Percentiles rank a stretch among this genome's conserved stretches.
Conservation (phyloP, 225 moss, liverwort and hornwort species). For the Thuidium tamariscinum region DNA sequence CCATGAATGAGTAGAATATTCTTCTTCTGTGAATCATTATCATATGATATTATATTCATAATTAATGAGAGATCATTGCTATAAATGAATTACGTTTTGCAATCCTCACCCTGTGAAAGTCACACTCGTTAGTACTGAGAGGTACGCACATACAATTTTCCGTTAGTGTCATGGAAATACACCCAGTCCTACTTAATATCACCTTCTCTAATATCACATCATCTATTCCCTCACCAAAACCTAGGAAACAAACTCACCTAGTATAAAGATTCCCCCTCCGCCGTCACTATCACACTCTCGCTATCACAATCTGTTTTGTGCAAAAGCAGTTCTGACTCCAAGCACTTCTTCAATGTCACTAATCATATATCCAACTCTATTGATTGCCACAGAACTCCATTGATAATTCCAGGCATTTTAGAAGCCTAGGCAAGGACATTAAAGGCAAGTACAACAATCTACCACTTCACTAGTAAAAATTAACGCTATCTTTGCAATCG, state of each 20-base stretch:
- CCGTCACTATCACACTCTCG: background rate
- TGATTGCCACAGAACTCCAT: background rate
- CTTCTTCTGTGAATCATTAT: too few relatives aligned
- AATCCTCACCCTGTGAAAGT: constrained; percentile 52
- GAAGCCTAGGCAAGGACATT: background rate
- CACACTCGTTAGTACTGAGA: too few relatives aligned
- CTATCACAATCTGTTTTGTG: background rate
- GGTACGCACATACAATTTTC: background rate
- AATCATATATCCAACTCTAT: background rate
- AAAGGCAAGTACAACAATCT: background rate
- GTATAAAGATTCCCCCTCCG: background rate
- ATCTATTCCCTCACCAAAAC: background rate
- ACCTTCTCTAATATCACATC: background rate
- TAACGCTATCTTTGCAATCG: background rate
- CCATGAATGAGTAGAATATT: too few relatives aligned
- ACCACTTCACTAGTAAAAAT: background rate
- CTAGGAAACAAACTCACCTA: background rate
- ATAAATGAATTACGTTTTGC: too few relatives aligned
- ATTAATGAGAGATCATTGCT: too few relatives aligned
- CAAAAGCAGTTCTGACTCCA: background rate
- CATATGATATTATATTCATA: too few relatives aligned
- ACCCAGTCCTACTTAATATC: background rate
- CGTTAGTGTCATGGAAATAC: background rate
- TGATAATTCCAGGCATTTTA: background rate
- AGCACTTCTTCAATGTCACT: background rate